phyloP scores from a whole-genome alignment of 176 grass and related monocot species.

The Cenchrus purpureus region DNA sequence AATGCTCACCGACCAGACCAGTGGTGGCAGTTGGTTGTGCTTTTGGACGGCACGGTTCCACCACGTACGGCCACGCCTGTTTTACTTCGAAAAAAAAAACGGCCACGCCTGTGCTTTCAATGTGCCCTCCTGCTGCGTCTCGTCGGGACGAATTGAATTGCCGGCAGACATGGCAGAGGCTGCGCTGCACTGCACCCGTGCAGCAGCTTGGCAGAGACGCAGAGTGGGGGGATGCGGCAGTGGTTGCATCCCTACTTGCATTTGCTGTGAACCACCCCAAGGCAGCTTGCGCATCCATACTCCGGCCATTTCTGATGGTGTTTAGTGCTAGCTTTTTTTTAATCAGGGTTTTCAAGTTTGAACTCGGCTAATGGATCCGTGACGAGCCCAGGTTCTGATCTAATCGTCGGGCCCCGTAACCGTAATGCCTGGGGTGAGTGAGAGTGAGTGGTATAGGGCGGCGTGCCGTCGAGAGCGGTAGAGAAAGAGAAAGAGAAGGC shows the following conservation, averaged over 20 bases:
- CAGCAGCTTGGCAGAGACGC: not conserved
- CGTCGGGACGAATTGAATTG: not conserved
- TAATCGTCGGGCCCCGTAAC: constrained; percentile 28
- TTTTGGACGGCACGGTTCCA: not conserved
- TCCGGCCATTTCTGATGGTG: not conserved
- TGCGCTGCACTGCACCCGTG: no score
- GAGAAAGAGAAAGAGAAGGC: constrained; percentile 19
- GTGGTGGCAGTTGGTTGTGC: not conserved
- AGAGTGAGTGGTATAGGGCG: not conserved
- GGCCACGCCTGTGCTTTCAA: not conserved
- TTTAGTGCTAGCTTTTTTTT: not conserved
- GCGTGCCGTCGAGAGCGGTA: not conserved
- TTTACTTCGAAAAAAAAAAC: no score
- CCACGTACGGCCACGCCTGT: not conserved
- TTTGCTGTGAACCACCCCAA: not conserved
- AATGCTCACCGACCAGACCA: no score
- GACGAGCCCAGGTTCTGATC: not conserved
- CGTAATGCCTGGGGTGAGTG: not conserved
- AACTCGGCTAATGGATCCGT: constrained; percentile 9
- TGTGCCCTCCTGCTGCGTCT: not conserved
- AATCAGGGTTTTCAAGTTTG: not conserved
- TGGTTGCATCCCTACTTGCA: not conserved
- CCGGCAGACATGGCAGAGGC: no score
- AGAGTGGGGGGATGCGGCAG: not conserved
- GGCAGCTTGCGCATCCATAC: not conserved